Base-by-base conservation (phyloP, 1,139 yeast species). In the Sugiyamaella sp. region DNA sequence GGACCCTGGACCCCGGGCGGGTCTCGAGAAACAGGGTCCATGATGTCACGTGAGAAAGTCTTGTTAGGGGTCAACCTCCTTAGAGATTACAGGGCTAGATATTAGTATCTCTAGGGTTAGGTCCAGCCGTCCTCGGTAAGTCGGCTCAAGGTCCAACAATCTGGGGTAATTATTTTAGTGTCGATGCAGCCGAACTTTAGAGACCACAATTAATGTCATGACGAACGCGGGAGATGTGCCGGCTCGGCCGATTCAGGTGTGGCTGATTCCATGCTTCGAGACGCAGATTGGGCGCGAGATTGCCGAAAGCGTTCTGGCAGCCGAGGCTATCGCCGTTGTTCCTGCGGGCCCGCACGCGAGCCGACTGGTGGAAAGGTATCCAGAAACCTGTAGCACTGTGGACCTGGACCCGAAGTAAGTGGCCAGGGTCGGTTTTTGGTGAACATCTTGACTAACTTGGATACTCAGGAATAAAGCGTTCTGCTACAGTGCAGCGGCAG, bases 401-500 rank as follows among this genome's bases (percentile, higher is more conserved):
- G 64, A 60, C 32, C 52, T 65, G 21, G 66, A 63, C 35, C 55
- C 61, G 9, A 53, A 25, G 55, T 52, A 32, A 19, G 52, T 27
- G 10, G 29, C 5, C 29, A n/a, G 4, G n/a, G n/a, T n/a, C n/a
- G n/a, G n/a, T n/a, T n/a, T n/a, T n/a, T n/a, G n/a, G n/a, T n/a
- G n/a, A n/a, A n/a, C n/a, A n/a, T n/a, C 16, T 42, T 17, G 14
- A 14, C 12, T 44, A 24, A 9, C n/a, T 4, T 39, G 19, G 17
- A 37, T 16, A 29, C 42, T 10, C 14, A 53, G 63, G 25, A 60
- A 62, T 49, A 53, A 56, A 29, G 66, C 66, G 9, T 57, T 63
- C n/a, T 69, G 71, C 48, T 65, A 63, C 39, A 61, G 66, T 33
- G 64, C 68, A 2, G 60, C 67, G 3, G 68, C 68, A 3, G 58